These are phyloP conservation scores for Talaromyces sp. DNA, from an alignment of 2,329 filamentous ascomycete genomes.

Conservation along the genomic window DNA sequence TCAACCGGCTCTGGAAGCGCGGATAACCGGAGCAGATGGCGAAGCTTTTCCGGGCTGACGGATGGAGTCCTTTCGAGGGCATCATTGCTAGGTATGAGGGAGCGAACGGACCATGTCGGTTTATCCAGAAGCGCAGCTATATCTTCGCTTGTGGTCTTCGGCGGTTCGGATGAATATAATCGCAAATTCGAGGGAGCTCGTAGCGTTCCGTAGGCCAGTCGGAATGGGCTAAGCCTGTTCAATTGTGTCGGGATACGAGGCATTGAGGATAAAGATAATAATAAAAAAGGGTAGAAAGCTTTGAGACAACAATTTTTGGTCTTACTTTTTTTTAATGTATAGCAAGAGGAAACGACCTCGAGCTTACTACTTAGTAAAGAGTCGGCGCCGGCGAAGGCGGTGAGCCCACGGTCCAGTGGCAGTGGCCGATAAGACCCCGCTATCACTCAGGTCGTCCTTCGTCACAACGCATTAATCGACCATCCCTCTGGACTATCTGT, in stretches of 20 bases:
- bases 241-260: background rate
- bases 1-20: slow-evolving; percentile 69
- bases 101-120: slow-evolving; percentile 78
- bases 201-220: background rate
- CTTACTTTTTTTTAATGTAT: background rate
- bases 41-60: slow-evolving; percentile 63
- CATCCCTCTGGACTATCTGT: background rate
- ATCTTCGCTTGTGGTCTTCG: slow-evolving; percentile 14
- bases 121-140: slow-evolving; percentile 53
- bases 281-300: background rate
- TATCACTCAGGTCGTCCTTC: background rate
- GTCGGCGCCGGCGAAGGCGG: background rate
- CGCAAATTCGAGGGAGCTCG: background rate
- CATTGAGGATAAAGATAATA: background rate
- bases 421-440: background rate
- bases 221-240: background rate
- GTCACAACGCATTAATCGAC: background rate
- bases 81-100: slow-evolving; percentile 56
- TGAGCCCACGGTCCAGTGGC: background rate
- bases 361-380: too few relatives aligned
- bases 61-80: slow-evolving; percentile 21
- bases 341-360: background rate
- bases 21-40: slow-evolving; percentile 81
- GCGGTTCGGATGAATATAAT: slow-evolving; percentile 5
- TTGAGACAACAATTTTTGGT: background rate